Conservation (phyloP, 495 filamentous ascomycete species). For the Talaromyces stipitatus region DNA sequence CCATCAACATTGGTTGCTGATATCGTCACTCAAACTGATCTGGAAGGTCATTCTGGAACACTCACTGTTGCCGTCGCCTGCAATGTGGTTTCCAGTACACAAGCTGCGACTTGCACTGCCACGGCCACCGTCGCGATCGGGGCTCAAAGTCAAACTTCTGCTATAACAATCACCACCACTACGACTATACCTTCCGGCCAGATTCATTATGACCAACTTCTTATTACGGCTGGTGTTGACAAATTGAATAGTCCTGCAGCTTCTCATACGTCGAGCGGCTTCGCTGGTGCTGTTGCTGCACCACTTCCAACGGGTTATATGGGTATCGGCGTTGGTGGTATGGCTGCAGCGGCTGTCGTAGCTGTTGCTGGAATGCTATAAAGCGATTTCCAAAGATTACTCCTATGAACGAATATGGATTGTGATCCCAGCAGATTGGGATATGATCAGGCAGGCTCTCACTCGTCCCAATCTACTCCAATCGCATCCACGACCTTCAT, state of each 20-base stretch:
- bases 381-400: too few species aligned
- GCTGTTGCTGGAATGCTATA: slow-evolving; percentile 2
- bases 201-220: slow-evolving; percentile 14
- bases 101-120: slow-evolving; percentile 9
- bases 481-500: too few species aligned
- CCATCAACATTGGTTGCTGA: slow-evolving; percentile 13
- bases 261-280: slow-evolving; percentile 3
- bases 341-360: slow-evolving; percentile 9
- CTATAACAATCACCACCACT: not conserved
- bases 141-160: not conserved
- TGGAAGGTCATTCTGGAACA: not conserved
- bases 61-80: slow-evolving; percentile 9
- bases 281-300: slow-evolving; percentile 1
- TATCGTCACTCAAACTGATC: slow-evolving; percentile 7
- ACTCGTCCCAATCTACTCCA: too few species aligned
- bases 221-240: slow-evolving; percentile 23
- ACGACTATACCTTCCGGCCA: not conserved
- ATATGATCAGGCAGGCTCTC: too few species aligned
- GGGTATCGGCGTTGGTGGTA: not conserved
- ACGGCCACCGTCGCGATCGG: not conserved
- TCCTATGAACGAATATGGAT: too few species aligned
- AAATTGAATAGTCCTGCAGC: slow-evolving; percentile 12
- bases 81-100: slow-evolving; percentile 10
- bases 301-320: not conserved
- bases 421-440: too few species aligned